Conservation (phyloP, 768 basidiomycete genomes). For the Royoungia palumana region DNA sequence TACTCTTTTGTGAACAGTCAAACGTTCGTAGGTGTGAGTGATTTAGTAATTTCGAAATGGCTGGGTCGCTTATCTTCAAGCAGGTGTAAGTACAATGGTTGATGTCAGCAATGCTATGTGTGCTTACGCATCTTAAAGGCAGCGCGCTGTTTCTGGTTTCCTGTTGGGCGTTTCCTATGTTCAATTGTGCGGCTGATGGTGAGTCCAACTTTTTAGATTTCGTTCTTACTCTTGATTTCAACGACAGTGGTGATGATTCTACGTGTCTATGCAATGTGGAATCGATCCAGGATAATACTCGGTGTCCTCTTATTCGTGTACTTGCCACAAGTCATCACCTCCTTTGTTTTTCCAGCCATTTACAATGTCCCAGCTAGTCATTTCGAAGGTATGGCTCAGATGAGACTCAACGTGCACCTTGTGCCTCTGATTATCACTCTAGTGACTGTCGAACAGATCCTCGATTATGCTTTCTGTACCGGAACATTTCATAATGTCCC, state of each 20-base stretch:
- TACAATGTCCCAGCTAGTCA: not conserved
- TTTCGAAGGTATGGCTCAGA: slow-evolving; percentile 3
- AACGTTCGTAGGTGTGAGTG: slow-evolving; percentile 5
- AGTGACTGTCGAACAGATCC: not conserved
- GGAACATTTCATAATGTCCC: not conserved
- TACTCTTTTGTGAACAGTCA: too few species aligned
- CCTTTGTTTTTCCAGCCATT: not conserved
- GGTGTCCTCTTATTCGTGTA: slow-evolving; percentile 4
- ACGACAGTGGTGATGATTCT: slow-evolving; percentile 18
- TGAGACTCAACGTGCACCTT: too few species aligned
- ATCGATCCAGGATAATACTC: slow-evolving; percentile 6
- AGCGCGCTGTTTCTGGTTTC: not conserved
- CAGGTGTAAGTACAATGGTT: slow-evolving; percentile 10
- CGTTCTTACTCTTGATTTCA: not conserved
- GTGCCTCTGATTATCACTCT: too few species aligned
- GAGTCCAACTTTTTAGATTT: not conserved
- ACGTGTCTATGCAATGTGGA: slow-evolving; percentile 15
- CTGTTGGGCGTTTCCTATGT: slow-evolving; percentile 12
- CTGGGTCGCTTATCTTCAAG: not conserved
- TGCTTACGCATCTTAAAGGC: slow-evolving; percentile 1
- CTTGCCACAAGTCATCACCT: not conserved
- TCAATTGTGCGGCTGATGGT: slow-evolving; percentile 15
- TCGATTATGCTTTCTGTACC: not conserved
- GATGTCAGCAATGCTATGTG: too few species aligned
- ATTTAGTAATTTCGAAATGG: not conserved